Percentiles rank a stretch among this genome's conserved stretches.
phyloP scores from a whole-genome alignment of 1,284 basidiomycete genomes.

The Melanopsichium pennsylvanicum region DNA sequence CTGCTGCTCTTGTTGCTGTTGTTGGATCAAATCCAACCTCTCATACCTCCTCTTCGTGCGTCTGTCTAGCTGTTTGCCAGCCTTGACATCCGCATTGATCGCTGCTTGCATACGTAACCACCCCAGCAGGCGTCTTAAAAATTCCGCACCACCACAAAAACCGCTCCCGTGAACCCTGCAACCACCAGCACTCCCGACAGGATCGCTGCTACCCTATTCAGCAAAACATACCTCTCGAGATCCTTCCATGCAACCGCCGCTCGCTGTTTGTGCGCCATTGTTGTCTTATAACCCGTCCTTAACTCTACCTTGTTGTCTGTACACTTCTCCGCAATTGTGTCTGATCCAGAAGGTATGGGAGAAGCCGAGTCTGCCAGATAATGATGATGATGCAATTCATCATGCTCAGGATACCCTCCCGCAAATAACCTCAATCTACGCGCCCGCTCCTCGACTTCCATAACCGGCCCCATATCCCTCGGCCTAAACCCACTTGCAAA shows the following conservation, averaged over 20 bases:
- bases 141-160: constrained; percentile 49
- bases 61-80: constrained; percentile 1
- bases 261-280: no score
- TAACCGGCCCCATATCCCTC: constrained; percentile 13
- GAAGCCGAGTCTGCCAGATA: no score
- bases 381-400: no score
- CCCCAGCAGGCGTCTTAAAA: constrained; percentile 56
- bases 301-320: no score
- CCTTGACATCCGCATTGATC: neutral
- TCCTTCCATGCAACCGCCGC: no score
- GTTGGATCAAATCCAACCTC: constrained; percentile 25
- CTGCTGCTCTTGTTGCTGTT: constrained; percentile 16
- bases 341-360: no score
- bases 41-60: constrained; percentile 36
- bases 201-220: constrained; percentile 51
- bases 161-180: constrained; percentile 45
- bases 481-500: constrained; percentile 4
- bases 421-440: constrained; percentile 22
- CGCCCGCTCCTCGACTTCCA: constrained; percentile 19
- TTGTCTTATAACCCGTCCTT: no score
- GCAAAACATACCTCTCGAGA: constrained; percentile 48
- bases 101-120: constrained; percentile 26
- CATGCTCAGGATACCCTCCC: constrained; percentile 4
- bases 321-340: no score
- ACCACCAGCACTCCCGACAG: constrained; percentile 43